A percentile compares a stretch with the other conserved stretches of the same genome.
phyloP scores from a whole-genome alignment of 495 filamentous ascomycete species.

The Talaromyces stipitatus region DNA sequence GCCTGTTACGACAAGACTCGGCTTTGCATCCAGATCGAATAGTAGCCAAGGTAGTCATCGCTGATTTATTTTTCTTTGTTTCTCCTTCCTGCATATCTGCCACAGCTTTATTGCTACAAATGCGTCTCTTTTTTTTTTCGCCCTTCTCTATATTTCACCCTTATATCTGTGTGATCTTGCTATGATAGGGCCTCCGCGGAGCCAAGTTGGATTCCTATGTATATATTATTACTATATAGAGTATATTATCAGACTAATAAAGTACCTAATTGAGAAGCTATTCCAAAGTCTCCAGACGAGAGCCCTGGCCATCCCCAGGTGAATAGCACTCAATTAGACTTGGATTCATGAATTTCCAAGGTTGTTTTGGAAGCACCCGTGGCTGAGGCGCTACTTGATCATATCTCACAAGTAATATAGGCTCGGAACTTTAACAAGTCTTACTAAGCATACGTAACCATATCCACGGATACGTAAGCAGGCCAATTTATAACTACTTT shows the following conservation, averaged over 20 bases:
- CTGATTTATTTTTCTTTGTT: neutral
- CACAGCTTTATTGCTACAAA: neutral
- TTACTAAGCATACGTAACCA: too few species aligned
- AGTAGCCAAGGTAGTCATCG: neutral
- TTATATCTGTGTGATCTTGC: neutral
- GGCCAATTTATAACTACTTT: too few species aligned
- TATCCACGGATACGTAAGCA: too few species aligned
- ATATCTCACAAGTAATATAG: too few species aligned
- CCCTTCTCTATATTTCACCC: neutral
- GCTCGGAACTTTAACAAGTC: too few species aligned
- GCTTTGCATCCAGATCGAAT: neutral
- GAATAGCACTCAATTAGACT: too few species aligned
- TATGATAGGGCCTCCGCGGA: neutral
- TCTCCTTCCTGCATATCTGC: neutral
- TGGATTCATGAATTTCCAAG: too few species aligned
- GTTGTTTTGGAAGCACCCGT: too few species aligned
- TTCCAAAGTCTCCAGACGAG: too few species aligned
- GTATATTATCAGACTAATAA: neutral
- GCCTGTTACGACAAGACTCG: slow-evolving; percentile 3
- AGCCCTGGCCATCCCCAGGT: too few species aligned
- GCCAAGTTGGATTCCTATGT: neutral
- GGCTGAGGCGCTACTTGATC: too few species aligned
- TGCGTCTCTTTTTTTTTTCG: neutral
- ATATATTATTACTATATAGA: neutral
- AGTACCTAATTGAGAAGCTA: neutral